Conservation (phyloP, 306 rosid genomes). For the Lagenaria siceraria region DNA sequence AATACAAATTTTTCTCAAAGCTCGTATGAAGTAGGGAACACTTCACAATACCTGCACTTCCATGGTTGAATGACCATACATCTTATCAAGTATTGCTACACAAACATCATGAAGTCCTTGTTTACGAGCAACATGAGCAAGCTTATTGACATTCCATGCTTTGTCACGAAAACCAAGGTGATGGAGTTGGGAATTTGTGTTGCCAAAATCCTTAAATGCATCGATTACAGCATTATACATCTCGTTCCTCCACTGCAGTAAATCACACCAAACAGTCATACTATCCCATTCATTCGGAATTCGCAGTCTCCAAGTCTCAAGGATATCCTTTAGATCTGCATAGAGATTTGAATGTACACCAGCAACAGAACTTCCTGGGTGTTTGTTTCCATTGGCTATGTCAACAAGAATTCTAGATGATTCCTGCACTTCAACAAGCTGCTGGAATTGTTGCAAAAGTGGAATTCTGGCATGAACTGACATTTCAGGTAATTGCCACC, state of each 20-base stretch:
- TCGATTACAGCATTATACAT: slow-evolving; percentile 92
- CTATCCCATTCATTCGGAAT: slow-evolving; percentile 98
- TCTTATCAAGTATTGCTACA: slow-evolving; percentile 75
- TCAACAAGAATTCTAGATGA: slow-evolving; percentile 71
- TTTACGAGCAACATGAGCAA: slow-evolving; percentile 87
- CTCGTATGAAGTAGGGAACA: not conserved
- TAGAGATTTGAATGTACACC: slow-evolving; percentile 84
- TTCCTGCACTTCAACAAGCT: slow-evolving; percentile 97
- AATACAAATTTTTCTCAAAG: not conserved
- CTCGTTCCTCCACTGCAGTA: slow-evolving; percentile 98
- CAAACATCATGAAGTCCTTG: slow-evolving; percentile 96
- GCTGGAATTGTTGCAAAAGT: slow-evolving; percentile 97
- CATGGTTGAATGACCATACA: slow-evolving; percentile 97
- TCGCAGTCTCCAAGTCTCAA: slow-evolving; percentile 97
- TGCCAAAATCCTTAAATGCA: slow-evolving; percentile 77
- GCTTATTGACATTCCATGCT: slow-evolving; percentile 98
- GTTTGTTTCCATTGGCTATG: slow-evolving; percentile 78
- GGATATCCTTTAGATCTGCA: slow-evolving; percentile 97
- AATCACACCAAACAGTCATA: slow-evolving; percentile 97
- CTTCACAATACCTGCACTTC: slow-evolving; percentile 79
- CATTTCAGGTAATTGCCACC: slow-evolving; percentile 99
- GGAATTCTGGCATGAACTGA: slow-evolving; percentile 95
- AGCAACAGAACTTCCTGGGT: slow-evolving; percentile 54
- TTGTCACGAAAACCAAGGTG: slow-evolving; percentile 99
- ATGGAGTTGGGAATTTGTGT: slow-evolving; percentile 78